Evolutionary conservation across 2,329 filamentous ascomycete species (phyloP), one percentile per base, ranked within the genome.

Genomic region (Corniculantispora saksenae): DNA sequence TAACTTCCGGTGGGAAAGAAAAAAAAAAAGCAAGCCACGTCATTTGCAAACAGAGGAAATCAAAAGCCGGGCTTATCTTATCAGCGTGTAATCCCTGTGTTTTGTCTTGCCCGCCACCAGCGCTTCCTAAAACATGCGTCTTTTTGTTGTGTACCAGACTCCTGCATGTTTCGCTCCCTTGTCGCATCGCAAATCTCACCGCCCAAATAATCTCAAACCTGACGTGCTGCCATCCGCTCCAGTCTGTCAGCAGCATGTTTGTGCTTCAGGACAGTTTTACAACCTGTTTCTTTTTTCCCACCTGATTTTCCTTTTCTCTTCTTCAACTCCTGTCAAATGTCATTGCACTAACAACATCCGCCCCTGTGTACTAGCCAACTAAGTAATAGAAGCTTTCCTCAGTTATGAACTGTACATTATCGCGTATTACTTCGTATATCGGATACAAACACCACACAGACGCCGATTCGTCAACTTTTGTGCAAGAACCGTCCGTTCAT

Each of bases 151-250:
- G 38, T 21, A 38, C 19, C 35, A 50, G 19, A 23, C 47, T 50
- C 47, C 47, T 50, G 19, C 54, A 27, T 45, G 59, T 54, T 61
- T 61, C 59, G 59, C 48, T 35, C 45, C 35, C n/a, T 17, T 61
- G 59, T 61, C 59, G 59, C 59, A 61, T 61, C 59, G 43, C 50
- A 6, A 5, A 5, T 32, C 32, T 32, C 32, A 32, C 32, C 27
- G 19, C n/a, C 6, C 23, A 17, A 25, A 56, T 21, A 15, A 57
- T 45, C 55, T 55, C 27, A 55, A 55, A 55, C 38, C 38, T 43
- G 38, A 32, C 32, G 5, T 32, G 32, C 6, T 32, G 5, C 32
- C 10, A 5, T 32, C 10, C 10, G 5, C 10, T 32, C 10, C 10
- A 6, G 5, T 32, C 32, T 32, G 6, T 10, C 6, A 32, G 10